These are phyloP conservation scores for Phialophora expanda DNA, from an alignment of 2,329 filamentous ascomycete genomes.

Conservation along the genomic window DNA sequence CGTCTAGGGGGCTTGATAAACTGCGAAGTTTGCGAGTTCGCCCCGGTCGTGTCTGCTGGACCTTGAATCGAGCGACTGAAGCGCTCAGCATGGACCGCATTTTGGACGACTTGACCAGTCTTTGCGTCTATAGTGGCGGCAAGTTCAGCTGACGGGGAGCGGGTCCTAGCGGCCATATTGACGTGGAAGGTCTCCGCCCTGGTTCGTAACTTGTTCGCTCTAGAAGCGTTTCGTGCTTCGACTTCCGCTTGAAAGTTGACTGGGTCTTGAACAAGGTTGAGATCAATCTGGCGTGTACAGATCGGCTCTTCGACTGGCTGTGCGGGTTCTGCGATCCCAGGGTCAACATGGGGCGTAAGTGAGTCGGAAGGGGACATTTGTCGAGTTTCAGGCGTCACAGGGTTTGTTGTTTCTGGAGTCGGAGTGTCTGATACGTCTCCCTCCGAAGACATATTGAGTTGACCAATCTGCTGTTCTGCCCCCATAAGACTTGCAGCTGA, in stretches of 20 bases:
- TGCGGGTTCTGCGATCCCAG: conserved; percentile 29
- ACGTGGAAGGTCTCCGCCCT: conserved; percentile 37
- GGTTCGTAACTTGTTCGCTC: conserved; percentile 32
- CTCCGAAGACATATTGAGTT: conserved; percentile 54
- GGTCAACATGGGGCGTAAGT: conserved; percentile 32
- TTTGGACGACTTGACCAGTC: conserved; percentile 44
- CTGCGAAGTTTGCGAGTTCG: conserved; percentile 26
- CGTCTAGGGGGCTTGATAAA: conserved; percentile 48
- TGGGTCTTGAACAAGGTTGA: conserved; percentile 41
- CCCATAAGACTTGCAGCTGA: conserved; percentile 55
- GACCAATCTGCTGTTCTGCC: conserved; percentile 54
- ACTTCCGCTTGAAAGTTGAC: conserved; percentile 34
- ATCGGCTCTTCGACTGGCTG: conserved; percentile 40
- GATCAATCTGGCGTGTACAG: conserved; percentile 47
- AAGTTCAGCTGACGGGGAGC: conserved; percentile 41
- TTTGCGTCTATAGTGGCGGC: conserved; percentile 52
- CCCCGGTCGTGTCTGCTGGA: conserved; percentile 21
- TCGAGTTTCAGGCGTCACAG: conserved; percentile 45
- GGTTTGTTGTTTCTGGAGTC: conserved; percentile 43
- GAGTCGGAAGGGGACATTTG: conserved; percentile 39
- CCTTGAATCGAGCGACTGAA: conserved; percentile 31
- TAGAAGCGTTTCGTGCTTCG: conserved; percentile 34
- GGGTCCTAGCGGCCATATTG: conserved; percentile 10
- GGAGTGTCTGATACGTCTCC: conserved; percentile 43
- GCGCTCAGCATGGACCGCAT: conserved; percentile 36